Percentiles rank a stretch among this genome's conserved stretches.
phyloP scores from a whole-genome alignment of 306 rosid genomes.

The Spatholobus suberectus region DNA sequence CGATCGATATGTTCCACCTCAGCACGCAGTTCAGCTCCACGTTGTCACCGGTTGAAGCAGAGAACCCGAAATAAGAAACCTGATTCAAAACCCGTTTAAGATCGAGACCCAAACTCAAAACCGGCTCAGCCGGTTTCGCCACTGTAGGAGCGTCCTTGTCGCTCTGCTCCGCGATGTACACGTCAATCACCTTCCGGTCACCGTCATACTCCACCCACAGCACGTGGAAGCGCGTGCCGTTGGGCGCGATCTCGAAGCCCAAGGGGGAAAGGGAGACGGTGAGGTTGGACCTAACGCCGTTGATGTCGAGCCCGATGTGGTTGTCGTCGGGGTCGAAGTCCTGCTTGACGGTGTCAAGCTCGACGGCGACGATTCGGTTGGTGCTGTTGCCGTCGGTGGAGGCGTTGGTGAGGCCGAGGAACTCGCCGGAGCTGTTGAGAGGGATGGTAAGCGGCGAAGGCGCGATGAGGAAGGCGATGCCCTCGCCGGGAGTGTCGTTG shows the following conservation, averaged over 20 bases:
- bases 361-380: constrained; percentile 67
- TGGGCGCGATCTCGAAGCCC: constrained; percentile 57
- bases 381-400: constrained; percentile 57
- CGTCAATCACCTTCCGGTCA: constrained; percentile 23
- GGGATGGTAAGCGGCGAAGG: constrained; percentile 48
- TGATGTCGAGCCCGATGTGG: constrained; percentile 72
- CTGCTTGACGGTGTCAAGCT: constrained; percentile 72
- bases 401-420: constrained; percentile 75
- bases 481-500: constrained; percentile 60
- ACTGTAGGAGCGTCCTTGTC: constrained; percentile 13
- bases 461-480: constrained; percentile 64
- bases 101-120: constrained; percentile 47
- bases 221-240: constrained; percentile 31
- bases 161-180: constrained; percentile 51
- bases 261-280: constrained; percentile 39
- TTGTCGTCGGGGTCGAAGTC: constrained; percentile 63
- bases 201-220: constrained; percentile 77
- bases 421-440: constrained; percentile 53
- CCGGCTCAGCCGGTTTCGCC: constrained; percentile 50
- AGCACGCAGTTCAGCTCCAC: constrained; percentile 65
- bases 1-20: constrained; percentile 72
- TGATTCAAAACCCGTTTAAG: constrained; percentile 40
- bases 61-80: constrained; percentile 66
- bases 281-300: constrained; percentile 52
- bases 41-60: constrained; percentile 68